Conservation (phyloP, 352 stramenopile genomes). For the Plasmopara halstedii region DNA sequence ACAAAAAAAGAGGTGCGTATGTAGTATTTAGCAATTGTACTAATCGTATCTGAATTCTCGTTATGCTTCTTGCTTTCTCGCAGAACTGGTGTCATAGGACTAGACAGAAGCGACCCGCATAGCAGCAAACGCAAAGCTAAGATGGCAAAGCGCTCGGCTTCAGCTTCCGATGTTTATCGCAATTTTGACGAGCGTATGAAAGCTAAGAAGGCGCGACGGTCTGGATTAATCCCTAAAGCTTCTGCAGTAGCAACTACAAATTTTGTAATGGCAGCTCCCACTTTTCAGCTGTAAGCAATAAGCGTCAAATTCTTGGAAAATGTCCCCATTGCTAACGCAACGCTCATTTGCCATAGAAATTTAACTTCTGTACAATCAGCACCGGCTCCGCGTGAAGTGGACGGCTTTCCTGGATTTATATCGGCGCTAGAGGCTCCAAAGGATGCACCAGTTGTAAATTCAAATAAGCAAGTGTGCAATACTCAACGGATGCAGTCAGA, state of each 20-base stretch:
- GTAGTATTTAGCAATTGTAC: neutral
- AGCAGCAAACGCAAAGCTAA: slow-evolving; percentile 22
- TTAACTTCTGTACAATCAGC: slow-evolving; percentile 14
- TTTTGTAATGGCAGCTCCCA: slow-evolving; percentile 55
- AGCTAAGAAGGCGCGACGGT: slow-evolving; percentile 25
- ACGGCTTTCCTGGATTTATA: slow-evolving; percentile 68
- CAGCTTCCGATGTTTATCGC: slow-evolving; percentile 53
- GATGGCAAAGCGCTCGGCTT: slow-evolving; percentile 21
- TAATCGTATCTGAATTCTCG: neutral
- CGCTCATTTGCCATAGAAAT: slow-evolving; percentile 9
- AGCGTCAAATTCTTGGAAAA: too few relatives aligned
- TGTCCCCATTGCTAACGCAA: slow-evolving; percentile 2
- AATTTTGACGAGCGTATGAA: slow-evolving; percentile 77
- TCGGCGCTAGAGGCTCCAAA: slow-evolving; percentile 45
- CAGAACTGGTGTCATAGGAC: slow-evolving; percentile 28
- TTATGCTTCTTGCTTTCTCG: neutral
- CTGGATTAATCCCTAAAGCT: slow-evolving; percentile 14
- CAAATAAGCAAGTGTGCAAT: slow-evolving; percentile 18
- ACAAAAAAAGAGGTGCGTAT: slow-evolving; percentile 39
- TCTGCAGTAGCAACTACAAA: slow-evolving; percentile 37
- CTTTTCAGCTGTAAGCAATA: slow-evolving; percentile 60
- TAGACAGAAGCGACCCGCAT: slow-evolving; percentile 31
- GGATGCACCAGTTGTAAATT: slow-evolving; percentile 19
- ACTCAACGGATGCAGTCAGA: slow-evolving; percentile 24
- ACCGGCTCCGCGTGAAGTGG: slow-evolving; percentile 27